Conservation (phyloP, 495 filamentous ascomycete genomes). For the Penicillium fimorum region DNA sequence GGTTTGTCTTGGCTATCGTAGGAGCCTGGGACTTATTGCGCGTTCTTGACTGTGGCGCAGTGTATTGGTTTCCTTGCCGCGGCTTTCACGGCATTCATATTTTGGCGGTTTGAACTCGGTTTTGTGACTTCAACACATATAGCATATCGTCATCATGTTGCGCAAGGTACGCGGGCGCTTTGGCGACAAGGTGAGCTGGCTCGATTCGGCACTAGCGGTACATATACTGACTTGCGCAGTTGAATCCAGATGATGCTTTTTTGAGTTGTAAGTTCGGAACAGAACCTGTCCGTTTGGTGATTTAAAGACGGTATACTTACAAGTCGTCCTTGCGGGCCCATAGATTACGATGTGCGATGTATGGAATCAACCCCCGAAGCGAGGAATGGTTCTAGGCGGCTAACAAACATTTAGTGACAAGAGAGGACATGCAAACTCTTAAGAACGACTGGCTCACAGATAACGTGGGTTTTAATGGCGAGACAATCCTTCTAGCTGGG, state of each 20-base stretch:
- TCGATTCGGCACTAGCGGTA: not conserved
- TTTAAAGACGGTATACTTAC: conserved; percentile 14
- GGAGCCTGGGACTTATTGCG: not conserved
- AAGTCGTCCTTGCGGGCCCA: conserved; percentile 5
- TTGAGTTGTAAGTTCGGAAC: conserved; percentile 58
- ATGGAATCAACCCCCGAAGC: conserved; percentile 26
- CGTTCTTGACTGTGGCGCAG: conserved; percentile 7
- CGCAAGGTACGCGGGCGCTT: conserved; percentile 46
- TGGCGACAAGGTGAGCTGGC: conserved; percentile 40
- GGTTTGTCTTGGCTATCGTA: conserved; percentile 4
- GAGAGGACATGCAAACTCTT: conserved; percentile 81
- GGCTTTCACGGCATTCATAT: not conserved
- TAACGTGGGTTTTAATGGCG: conserved; percentile 61
- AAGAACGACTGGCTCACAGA: conserved; percentile 98
- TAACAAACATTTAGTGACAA: conserved; percentile 56
- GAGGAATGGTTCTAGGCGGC: not conserved
- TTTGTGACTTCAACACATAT: not conserved
- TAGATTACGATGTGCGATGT: conserved; percentile 72
- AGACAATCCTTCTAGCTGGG: conserved; percentile 8
- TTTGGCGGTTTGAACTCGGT: not conserved
- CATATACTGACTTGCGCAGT: conserved; percentile 36
- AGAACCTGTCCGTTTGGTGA: not conserved
- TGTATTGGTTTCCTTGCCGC: conserved; percentile 1
- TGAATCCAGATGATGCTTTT: conserved; percentile 69
- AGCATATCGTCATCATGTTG: conserved; percentile 32